Evolutionary conservation across 352 stramenopile genomes (phyloP).

Genomic region (Phytophthora cryptogea): DNA sequence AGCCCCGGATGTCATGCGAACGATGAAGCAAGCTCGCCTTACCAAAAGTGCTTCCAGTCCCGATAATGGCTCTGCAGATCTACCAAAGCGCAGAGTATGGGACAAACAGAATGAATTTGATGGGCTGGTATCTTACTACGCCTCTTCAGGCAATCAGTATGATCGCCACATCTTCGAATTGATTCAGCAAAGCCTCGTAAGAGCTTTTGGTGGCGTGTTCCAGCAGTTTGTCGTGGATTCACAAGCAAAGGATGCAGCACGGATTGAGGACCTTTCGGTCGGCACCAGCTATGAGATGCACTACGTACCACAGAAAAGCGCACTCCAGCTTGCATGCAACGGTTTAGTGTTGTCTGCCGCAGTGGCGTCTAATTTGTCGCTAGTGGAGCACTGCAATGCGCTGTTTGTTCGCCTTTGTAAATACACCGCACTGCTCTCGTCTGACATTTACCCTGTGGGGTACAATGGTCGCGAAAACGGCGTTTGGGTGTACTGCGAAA

Average conservation of each 20-base stretch:
- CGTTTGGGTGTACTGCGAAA: conserved; percentile 62
- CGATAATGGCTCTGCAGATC: conserved; percentile 3
- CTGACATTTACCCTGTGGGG: conserved; percentile 58
- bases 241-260: conserved; percentile 48
- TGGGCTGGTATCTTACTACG: conserved; percentile 18
- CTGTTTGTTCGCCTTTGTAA: conserved; percentile 67
- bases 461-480: conserved; percentile 68
- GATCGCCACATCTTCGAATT: conserved; percentile 76
- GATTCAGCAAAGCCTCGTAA: conserved; percentile 52
- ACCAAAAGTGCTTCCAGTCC: conserved; percentile 31
- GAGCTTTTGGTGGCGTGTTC: conserved; percentile 74
- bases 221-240: conserved; percentile 68
- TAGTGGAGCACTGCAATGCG: conserved; percentile 61
- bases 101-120: conserved; percentile 17
- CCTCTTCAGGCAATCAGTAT: conserved; percentile 50
- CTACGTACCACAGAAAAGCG: conserved; percentile 75
- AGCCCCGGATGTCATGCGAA: conserved; percentile 30
- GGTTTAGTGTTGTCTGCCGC: conserved; percentile 71
- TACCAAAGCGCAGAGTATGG: conserved; percentile 14
- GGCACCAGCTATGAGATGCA: conserved; percentile 39
- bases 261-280: conserved; percentile 26
- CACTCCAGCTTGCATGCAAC: conserved; percentile 78
- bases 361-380: conserved; percentile 55
- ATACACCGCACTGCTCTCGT: conserved; percentile 65
- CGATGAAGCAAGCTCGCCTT: conserved; percentile 30